These are phyloP conservation scores for Rhynchosporium graminicola DNA, from an alignment of 2,329 filamentous ascomycete genomes.

Conservation along the genomic window DNA sequence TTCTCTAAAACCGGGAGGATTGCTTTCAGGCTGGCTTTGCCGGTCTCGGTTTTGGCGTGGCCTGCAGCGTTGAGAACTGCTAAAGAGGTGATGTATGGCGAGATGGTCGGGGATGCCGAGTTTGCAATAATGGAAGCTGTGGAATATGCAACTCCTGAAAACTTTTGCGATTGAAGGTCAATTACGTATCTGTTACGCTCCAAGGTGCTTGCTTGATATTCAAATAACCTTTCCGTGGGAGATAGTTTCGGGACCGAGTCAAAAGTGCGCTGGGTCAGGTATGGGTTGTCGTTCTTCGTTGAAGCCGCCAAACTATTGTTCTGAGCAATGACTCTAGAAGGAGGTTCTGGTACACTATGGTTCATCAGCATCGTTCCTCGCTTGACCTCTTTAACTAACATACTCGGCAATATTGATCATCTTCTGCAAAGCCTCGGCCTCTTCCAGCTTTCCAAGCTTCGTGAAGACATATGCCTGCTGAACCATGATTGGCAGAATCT, in stretches of 20 bases:
- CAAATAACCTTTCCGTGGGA: slow-evolving; percentile 66
- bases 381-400: slow-evolving; percentile 39
- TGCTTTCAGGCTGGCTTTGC: slow-evolving; percentile 68
- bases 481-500: slow-evolving; percentile 73
- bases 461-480: slow-evolving; percentile 75
- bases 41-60: slow-evolving; percentile 61
- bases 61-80: slow-evolving; percentile 75
- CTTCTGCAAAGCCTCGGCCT: slow-evolving; percentile 64
- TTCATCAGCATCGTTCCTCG: slow-evolving; percentile 36
- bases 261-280: slow-evolving; percentile 63
- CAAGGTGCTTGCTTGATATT: slow-evolving; percentile 65
- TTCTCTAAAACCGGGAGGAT: slow-evolving; percentile 71
- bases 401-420: slow-evolving; percentile 64
- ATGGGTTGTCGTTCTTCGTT: slow-evolving; percentile 60
- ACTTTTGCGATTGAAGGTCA: slow-evolving; percentile 68
- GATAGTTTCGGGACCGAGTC: slow-evolving; percentile 54
- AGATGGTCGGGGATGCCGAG: slow-evolving; percentile 50
- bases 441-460: slow-evolving; percentile 63
- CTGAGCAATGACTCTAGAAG: slow-evolving; percentile 65
- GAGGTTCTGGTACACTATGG: slow-evolving; percentile 63
- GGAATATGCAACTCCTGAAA: slow-evolving; percentile 56
- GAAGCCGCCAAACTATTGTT: slow-evolving; percentile 59
- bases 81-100: slow-evolving; percentile 53
- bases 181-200: slow-evolving; percentile 64
- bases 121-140: slow-evolving; percentile 48